Base-by-base conservation (phyloP, 164 flowering plant species). In the Dillenia turbinata region DNA sequence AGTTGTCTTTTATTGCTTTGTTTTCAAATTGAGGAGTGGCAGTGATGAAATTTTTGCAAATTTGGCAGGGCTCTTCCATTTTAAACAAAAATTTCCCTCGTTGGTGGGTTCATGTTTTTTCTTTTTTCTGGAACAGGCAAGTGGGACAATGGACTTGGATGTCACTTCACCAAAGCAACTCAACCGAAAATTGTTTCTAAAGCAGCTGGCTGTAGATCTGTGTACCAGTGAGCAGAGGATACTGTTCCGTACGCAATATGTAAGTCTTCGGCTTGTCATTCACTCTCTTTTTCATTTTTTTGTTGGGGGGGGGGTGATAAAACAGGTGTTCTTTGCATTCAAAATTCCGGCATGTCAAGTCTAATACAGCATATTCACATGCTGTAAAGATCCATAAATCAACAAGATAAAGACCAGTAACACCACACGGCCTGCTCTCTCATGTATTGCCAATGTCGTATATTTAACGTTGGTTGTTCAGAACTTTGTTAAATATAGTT, bases 201-300 rank as follows among this genome's bases (percentile, higher is more conserved):
- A 90, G 75, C 97, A 90, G 71, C 75, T 90, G 40, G 96, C 98
- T 6, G 81, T 85, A 46, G 97, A 93, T 78, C 70, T 93, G 69
- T 87, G 90, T 62, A 89, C 73, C 45, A 87, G 90, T 60, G 98
- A 90, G 69, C 81, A 73, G 55, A 80, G 98, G 70, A 93, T 90
- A 67, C 69, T 90, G 19, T 93, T 82, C 54, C 97, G 98, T 26
- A 60, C 87, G 5, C 98, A 93, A 87, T 87, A 90, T 77, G 98
- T 93, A 84, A 86, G 94, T 12, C 22, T 49, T 11, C 45, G 51
- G 9, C 40, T 44, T 50, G 47, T 57, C 33, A 4, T 50, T 14
- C 55, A 47, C 22, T 44, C 59, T 49, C 9, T 5, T 26, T 26
- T 26, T 26, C 5, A 2, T 26, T 26, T 26, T 19, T 19, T 19